Base-by-base conservation (phyloP, 1,284 basidiomycete species). In the Sporisorium iseilematis-ciliati region DNA sequence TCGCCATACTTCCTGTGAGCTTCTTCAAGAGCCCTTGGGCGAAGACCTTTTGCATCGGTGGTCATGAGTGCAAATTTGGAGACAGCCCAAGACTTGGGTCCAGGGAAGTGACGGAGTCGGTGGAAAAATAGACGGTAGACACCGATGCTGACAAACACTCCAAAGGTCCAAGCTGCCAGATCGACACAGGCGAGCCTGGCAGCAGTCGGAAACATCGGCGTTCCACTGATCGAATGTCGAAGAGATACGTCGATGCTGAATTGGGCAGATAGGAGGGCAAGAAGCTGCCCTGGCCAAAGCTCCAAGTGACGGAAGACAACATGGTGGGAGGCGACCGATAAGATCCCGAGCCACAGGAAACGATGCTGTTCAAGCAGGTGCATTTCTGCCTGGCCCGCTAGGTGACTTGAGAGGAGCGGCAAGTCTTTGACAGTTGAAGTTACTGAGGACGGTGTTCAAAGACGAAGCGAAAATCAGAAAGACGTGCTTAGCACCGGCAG, bases 81-180 rank as follows among this genome's bases (percentile, higher is more conserved):
- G 7, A 72, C 8, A 2, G 49, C 49, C 60, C 63, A 54, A 18
- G 38, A 59, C n/a, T 35, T 56, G 6, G 76, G 75, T 7, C 76
- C 76, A 2, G 73, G 73, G 31, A 77, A 62, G 11, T 43, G 42
- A 16, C 66, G 16, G 2, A 77, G 53, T 6, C 69, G 67, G 40
- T 78, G 76, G 52, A 78, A 65, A 52, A 61, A 60, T 18, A 67
- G 48, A 18, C 76, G 56, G 33, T 78, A 78, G 25, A 65, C 38
- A 16, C 50, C 50, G 42, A 78, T 78, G 46, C 60, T 68, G n/a
- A 31, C 3, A 29, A 64, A 26, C 5, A 77, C 40, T 11, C 56
- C 54, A 4, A 21, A 10, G 4, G 51, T 58, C 18, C 31, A 62
- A 4, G 57, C 18, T 10, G 41, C 29, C 7, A 65, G 45, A 35